A percentile compares a stretch with the other conserved stretches of the same genome.
Evolutionary conservation across 345 rosid genomes (phyloP).

Genomic region (Citrus hindsii): DNA sequence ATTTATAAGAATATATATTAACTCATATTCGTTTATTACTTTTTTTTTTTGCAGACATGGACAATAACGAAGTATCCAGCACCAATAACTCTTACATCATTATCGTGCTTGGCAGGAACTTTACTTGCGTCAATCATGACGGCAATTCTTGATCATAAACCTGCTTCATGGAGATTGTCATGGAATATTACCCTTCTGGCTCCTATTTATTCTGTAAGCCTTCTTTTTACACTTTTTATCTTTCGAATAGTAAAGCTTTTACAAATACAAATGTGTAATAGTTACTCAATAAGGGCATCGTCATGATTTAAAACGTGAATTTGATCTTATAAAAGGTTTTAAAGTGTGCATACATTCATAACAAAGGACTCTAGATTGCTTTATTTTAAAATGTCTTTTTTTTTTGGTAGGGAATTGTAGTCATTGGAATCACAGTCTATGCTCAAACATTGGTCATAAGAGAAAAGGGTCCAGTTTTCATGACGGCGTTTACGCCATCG

Average conservation of each 20-base stretch:
- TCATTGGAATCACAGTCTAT: background rate
- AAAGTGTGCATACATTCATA: too few species aligned
- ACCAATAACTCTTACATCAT: slow-evolving; percentile 4
- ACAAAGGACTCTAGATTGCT: too few species aligned
- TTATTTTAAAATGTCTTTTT: too few species aligned
- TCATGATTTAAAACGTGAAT: background rate
- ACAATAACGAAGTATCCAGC: slow-evolving; percentile 9
- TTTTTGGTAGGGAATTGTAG: background rate
- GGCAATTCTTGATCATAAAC: background rate
- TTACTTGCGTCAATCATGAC: slow-evolving; percentile 1
- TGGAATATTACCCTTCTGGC: slow-evolving; percentile 14
- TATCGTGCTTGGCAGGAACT: slow-evolving; percentile 6
- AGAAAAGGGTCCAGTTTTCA: background rate
- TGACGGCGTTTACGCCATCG: background rate
- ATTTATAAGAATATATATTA: background rate
- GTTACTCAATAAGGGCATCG: too few species aligned
- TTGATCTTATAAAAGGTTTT: too few species aligned
- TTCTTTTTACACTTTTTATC: background rate
- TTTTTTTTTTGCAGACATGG: background rate
- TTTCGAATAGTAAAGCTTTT: background rate
- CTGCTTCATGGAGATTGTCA: slow-evolving; percentile 9
- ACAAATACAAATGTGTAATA: background rate
- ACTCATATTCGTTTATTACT: background rate
- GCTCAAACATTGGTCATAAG: background rate
- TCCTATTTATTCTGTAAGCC: slow-evolving; percentile 6